Conservation (phyloP, 257 asterid species). For the Petrea volubilis region DNA sequence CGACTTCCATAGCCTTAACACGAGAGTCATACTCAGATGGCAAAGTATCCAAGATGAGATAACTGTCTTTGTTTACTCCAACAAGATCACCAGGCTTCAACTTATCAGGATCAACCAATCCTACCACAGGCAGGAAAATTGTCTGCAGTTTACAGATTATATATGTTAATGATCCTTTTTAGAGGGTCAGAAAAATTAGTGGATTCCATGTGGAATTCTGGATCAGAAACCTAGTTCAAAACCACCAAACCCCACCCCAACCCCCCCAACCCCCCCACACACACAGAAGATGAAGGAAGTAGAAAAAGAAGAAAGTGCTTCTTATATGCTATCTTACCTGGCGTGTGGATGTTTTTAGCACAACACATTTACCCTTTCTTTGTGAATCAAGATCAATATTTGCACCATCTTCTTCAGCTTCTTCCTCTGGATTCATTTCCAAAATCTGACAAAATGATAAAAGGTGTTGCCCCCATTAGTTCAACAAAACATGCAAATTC, state of each 20-base stretch:
- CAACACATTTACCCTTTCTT: slow-evolving; percentile 98
- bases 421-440: slow-evolving; percentile 99
- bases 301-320: too few relatives aligned
- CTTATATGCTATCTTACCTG: slow-evolving; percentile 56
- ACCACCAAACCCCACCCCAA: too few relatives aligned
- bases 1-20: slow-evolving; percentile 99
- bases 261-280: neutral
- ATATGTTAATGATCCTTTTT: neutral
- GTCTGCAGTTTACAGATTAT: slow-evolving; percentile 55
- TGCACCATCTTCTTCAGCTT: slow-evolving; percentile 99
- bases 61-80: slow-evolving; percentile 98
- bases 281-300: neutral
- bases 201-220: neutral
- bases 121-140: slow-evolving; percentile 93
- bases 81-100: slow-evolving; percentile 97
- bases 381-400: slow-evolving; percentile 98
- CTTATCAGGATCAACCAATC: slow-evolving; percentile 92
- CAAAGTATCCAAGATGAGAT: slow-evolving; percentile 87
- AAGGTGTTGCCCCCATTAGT: neutral
- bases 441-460: slow-evolving; percentile 53
- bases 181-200: neutral
- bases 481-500: neutral
- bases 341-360: slow-evolving; percentile 91
- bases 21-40: slow-evolving; percentile 98
- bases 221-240: slow-evolving; percentile 4